Percentiles rank a stretch among this genome's conserved stretches.
These are phyloP conservation scores for Colletotrichum chrysophilum DNA, from an alignment of 2,329 filamentous ascomycete species.

Conservation along the genomic window DNA sequence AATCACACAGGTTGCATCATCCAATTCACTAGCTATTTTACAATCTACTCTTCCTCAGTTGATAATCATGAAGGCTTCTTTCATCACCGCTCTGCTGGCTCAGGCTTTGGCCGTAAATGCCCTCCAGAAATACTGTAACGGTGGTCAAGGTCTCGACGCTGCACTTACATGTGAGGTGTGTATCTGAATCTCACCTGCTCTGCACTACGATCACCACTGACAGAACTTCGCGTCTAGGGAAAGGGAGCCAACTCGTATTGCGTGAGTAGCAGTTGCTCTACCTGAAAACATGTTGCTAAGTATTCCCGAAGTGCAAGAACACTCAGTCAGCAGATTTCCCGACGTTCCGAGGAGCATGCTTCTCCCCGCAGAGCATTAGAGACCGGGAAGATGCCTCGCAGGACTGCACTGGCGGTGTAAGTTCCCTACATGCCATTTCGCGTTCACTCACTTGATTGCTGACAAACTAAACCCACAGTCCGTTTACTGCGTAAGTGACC, in stretches of 20 bases:
- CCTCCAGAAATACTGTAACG: not conserved
- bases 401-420: not conserved
- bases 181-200: not conserved
- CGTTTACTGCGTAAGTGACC: not conserved
- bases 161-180: not conserved
- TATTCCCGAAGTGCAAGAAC: not conserved
- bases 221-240: not conserved
- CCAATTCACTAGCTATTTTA: not conserved
- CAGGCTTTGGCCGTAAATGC: not conserved
- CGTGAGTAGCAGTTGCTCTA: not conserved
- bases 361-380: fast-evolving
- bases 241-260: not conserved
- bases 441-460: not conserved
- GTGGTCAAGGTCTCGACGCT: not conserved
- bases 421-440: not conserved
- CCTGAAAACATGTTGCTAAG: not conserved
- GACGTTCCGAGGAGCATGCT: not conserved
- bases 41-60: not conserved
- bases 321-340: not conserved
- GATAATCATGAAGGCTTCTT: slow-evolving; percentile 23
- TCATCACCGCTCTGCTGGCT: not conserved
- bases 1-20: not conserved
- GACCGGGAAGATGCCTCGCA: not conserved
- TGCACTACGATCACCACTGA: not conserved
- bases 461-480: not conserved